Base-by-base conservation (phyloP, 805 yeast species). In the Candida morakotiae region DNA sequence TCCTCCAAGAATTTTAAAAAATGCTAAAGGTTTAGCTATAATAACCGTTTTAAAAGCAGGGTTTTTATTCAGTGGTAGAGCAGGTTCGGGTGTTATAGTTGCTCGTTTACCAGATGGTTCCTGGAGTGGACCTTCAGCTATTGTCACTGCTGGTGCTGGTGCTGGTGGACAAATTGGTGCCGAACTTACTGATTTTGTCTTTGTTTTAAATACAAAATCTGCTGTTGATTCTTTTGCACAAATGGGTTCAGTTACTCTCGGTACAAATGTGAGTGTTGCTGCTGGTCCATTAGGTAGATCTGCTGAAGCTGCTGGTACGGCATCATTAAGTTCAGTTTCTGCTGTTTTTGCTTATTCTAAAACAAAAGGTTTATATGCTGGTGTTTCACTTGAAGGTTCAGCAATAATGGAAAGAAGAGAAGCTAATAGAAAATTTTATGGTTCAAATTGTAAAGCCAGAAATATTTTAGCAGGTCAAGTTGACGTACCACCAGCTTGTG, bases 151-250 rank as follows among this genome's bases (percentile, higher is more conserved):
- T 3, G 98, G 98, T 51, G 98, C 97, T 3, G 98, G 98, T 53
- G 97, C 93, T 5, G 98, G 98, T 42, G 98, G 98, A 30, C 94
- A 88, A 67, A 77, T 93, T 46, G 98, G 98, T 28, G 89, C 96
- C 7, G 98, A 91, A 58, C 68, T 91, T 52, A 91, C 98, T 1
- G 98, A 91, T 66, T 91, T 91, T 55, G 96, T 91, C 20, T 91
- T 91, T 58, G 89, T 93, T 42, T 73, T 91, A 47, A 91, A 93
- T 65, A 78, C 85, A 10, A 72, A 77, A 35, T 77, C 88, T 2
- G 98, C 98, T 2, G 98, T 91, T 32, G 87, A 84, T 44, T 80
- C 96, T 9, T 91, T 91, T 63, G 87, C 97, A 10, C 96, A 88
- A 58, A 77, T 83, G 46, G 98, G 98, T 3, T 86, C 96, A 13